Evolutionary conservation across 1,284 basidiomycete species (phyloP), one percentile per base, ranked within the genome.

Genomic region (Cryptococcus deneoformans): DNA sequence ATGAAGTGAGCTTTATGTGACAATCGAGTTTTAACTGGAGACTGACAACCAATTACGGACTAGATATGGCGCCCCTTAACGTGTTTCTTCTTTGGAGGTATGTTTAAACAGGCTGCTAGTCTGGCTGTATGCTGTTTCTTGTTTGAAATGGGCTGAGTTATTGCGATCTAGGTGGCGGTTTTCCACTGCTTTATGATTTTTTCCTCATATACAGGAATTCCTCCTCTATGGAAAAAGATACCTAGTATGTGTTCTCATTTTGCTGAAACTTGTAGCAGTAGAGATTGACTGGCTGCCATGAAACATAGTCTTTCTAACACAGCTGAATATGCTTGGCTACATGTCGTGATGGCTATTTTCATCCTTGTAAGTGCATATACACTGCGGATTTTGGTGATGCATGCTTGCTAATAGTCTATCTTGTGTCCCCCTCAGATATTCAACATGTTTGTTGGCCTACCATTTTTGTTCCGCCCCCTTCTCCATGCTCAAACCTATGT

Each of bases 151-250:
- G 29, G 5, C 29, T 29, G 29, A 29, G 5, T 29, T 29, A 29
- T 43, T 49, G n/a, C 16, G 40, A 35, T 39, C 20, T 56, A 69
- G 68, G 71, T 0, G 49, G 58, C 0, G 73, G 71, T 16, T 72
- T 76, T 53, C 68, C 71, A 2, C 54, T 76, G 10, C 34, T 77
- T 1, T 73, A 71, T 49, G 73, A 78, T 55, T 61, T 73, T 20
- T 74, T 78, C 65, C 54, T 72, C 43, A 73, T 76, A 24, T 77
- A 73, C 52, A 71, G 71, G 10, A 78, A 76, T 38, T 75, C 73
- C 2, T 68, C 69, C 2, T 53, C 68, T 2, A 61, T 78, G 46
- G 77, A 78, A 53, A 59, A 52, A 37, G 66, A 69, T 20, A 62
- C 58, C 16, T 70, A 62, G 75, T 76, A 45, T 61, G 73, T 62